phyloP scores from a whole-genome alignment of 768 basidiomycete species.

The Clavaria fumosa region DNA sequence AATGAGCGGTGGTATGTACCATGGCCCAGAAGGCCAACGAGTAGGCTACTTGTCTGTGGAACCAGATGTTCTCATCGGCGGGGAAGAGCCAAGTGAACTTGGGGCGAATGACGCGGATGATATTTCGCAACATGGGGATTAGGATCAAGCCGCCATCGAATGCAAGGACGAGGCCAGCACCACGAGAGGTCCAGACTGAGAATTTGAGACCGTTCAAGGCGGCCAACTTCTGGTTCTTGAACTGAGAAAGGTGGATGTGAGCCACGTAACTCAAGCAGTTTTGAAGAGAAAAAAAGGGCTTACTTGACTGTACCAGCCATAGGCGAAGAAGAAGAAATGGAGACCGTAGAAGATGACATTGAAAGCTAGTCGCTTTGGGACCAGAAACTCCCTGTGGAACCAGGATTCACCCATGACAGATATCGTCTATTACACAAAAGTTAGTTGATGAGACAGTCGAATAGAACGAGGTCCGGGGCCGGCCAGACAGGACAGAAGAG shows the following conservation, averaged over 20 bases:
- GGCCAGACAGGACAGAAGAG: conserved; percentile 27
- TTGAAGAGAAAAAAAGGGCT: conserved; percentile 9
- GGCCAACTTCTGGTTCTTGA: conserved; percentile 43
- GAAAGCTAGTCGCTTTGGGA: conserved; percentile 48
- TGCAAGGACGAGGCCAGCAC: conserved; percentile 82
- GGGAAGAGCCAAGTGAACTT: conserved; percentile 72
- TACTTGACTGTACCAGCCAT: conserved; percentile 85
- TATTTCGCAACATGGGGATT: conserved; percentile 79
- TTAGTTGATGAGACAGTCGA: conserved; percentile 11
- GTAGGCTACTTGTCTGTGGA: conserved; percentile 89
- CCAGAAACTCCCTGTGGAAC: conserved; percentile 58
- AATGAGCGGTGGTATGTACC: conserved; percentile 89
- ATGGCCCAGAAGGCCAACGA: conserved; percentile 87
- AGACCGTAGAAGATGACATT: conserved; percentile 69
- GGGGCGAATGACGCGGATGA: conserved; percentile 74
- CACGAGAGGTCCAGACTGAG: conserved; percentile 84
- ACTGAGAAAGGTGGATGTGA: conserved; percentile 22
- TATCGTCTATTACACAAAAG: no score
- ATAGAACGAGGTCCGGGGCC: conserved; percentile 32
- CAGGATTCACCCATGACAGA: conserved; percentile 61
- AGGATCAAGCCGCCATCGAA: conserved; percentile 78
- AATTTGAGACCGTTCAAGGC: conserved; percentile 66
- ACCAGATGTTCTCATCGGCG: conserved; percentile 92
- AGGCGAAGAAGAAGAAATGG: conserved; percentile 59
- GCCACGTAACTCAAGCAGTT: conserved; percentile 2